Conservation (phyloP, 2,329 filamentous ascomycete genomes). For the Torrubiella hemipterigena region DNA sequence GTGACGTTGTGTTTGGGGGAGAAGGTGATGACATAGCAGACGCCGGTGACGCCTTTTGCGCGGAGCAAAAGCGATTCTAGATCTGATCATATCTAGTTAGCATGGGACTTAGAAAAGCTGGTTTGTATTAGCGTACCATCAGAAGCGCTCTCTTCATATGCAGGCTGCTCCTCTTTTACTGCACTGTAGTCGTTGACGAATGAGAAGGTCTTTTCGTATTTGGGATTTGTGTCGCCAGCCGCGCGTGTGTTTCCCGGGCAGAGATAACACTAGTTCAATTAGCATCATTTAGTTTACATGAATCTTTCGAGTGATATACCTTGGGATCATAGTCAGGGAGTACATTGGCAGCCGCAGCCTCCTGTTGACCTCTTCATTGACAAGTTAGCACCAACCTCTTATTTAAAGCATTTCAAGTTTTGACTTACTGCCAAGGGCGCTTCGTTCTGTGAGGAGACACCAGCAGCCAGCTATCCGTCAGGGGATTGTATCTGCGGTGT, state of each 20-base stretch:
- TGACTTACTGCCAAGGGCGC: constrained; percentile 87
- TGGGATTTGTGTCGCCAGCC: constrained; percentile 73
- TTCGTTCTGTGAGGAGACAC: constrained; percentile 96
- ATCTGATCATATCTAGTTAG: constrained; percentile 31
- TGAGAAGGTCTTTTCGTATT: constrained; percentile 77
- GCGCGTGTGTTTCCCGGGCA: constrained; percentile 87
- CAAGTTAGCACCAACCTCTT: constrained; percentile 1
- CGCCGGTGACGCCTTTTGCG: constrained; percentile 79
- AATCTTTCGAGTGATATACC: constrained; percentile 26
- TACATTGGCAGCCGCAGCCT: constrained; percentile 53
- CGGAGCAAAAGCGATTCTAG: constrained; percentile 65
- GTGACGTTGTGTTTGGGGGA: constrained; percentile 84
- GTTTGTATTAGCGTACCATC: too few species aligned
- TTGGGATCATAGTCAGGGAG: constrained; percentile 73
- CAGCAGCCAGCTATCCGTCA: constrained; percentile 82
- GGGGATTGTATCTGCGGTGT: constrained; percentile 84
- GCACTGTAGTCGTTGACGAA: constrained; percentile 98
- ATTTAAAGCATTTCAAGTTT: neutral
- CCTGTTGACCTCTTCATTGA: constrained; percentile 57
- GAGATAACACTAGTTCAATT: constrained; percentile 62
- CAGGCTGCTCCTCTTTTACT: constrained; percentile 83
- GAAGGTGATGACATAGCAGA: constrained; percentile 96
- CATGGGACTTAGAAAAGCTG: too few species aligned
- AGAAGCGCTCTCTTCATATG: constrained; percentile 44
- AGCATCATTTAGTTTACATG: neutral